Evolutionary conservation across 192 early-diverging fungal species (phyloP).

Genomic region (Backusella mclennaniae): DNA sequence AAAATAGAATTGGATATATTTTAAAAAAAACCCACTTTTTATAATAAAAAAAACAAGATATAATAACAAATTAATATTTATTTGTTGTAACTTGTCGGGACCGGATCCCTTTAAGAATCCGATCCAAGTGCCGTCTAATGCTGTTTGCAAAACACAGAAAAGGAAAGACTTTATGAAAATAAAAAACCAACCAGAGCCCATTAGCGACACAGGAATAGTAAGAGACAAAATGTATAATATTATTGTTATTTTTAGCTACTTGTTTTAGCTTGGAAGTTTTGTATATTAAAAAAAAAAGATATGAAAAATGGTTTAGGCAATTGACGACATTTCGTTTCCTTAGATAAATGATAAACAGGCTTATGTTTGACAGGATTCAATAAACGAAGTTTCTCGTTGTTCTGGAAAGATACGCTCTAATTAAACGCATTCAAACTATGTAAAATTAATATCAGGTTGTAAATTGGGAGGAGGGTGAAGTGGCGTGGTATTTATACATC

Average conservation of each 20-base stretch:
- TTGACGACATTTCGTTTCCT: neutral
- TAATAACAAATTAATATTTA: neutral
- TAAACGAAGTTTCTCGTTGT: neutral
- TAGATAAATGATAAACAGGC: neutral
- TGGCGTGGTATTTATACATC: neutral
- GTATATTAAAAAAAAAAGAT: neutral
- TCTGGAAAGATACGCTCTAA: neutral
- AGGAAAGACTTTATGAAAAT: neutral
- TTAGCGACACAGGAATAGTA: neutral
- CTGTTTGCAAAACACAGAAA: neutral
- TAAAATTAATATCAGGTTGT: neutral
- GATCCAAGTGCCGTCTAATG: neutral
- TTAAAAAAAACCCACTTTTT: neutral
- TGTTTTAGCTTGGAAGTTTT: neutral
- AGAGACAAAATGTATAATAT: neutral
- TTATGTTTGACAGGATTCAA: neutral
- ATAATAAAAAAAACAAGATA: too few species aligned
- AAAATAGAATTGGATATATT: neutral
- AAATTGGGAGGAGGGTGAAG: neutral
- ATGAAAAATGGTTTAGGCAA: neutral
- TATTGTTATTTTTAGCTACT: neutral
- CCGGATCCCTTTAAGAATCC: constrained; percentile 6
- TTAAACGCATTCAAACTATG: neutral
- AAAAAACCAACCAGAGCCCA: neutral
- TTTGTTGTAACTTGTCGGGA: neutral